Base-by-base conservation (phyloP, 1,284 basidiomycete species). In the Trichosporon inkin region DNA sequence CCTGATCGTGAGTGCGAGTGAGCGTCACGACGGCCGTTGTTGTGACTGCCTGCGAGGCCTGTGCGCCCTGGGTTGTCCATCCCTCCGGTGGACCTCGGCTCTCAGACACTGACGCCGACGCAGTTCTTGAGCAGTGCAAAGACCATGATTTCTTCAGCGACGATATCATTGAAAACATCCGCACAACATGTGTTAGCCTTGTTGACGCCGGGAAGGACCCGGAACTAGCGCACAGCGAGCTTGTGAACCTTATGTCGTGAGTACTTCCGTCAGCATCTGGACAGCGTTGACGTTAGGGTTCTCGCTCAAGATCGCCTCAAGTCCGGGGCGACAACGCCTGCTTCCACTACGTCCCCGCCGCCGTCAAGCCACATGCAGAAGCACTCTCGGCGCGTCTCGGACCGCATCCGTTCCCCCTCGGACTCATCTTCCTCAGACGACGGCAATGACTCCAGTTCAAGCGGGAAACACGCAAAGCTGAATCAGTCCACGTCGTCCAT, bases 401-500 rank as follows among this genome's bases (percentile, higher is more conserved):
- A 74, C 51, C 68, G 76, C 7, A 68, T 77, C 41, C 67, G 69
- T 8, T 74, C 74, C 6, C 70, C 72, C 4, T 74, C 72, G 0
- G 75, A 76, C 54, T 68, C 69, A 6, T 73, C 72, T 20, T 67
- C 68, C 5, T 72, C 69, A 10, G 65, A 67, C 1, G 66, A 67
- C 6, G 71, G 71, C 19, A 28, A 38, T n/a, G 24, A 49, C 44
- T 28, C 22, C 44, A 49, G 44, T 22, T 24, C 24, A n/a, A 24
- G 44, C 13, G 44, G 44, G 16, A 22, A 49, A 24, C 44, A 49
- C 19, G 16, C 22, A 16, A 49, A 32, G 44, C 16, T 32, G 22
- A 49, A 24, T 22, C 44, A 49, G 28, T 49, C 44, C 24, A 49
- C 44, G 16, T 28, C 44, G 10, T 49, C 44, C 13, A 49, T 49